A percentile compares a stretch with the other conserved stretches of the same genome.
Conservation (phyloP, 768 basidiomycete genomes). For the Gloeostereum incarnatum region DNA sequence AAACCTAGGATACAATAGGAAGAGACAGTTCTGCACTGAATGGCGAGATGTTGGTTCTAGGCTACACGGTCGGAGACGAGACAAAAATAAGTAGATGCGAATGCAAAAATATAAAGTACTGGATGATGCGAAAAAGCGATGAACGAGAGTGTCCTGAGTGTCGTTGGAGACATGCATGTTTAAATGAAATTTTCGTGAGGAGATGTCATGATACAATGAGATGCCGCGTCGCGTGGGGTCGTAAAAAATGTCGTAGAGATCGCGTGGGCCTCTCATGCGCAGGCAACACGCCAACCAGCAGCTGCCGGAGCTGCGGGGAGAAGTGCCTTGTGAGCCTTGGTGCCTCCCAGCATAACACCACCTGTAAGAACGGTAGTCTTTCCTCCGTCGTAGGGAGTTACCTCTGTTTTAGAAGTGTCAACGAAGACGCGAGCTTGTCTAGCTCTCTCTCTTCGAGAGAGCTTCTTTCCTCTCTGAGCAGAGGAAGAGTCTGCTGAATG, state of each 20-base stretch:
- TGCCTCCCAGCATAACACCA: slow-evolving; percentile 78
- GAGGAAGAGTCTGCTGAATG: slow-evolving; percentile 44
- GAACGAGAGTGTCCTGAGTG: slow-evolving; percentile 1
- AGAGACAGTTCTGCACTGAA: too few relatives aligned
- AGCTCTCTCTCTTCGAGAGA: slow-evolving; percentile 61
- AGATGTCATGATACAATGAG: slow-evolving; percentile 9
- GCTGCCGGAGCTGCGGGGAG: slow-evolving; percentile 13
- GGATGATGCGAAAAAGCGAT: too few relatives aligned
- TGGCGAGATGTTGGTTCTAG: too few relatives aligned
- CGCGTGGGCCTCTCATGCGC: slow-evolving; percentile 24
- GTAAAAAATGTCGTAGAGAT: background rate
- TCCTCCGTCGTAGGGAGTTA: slow-evolving; percentile 81
- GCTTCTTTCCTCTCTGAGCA: slow-evolving; percentile 25
- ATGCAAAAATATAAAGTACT: too few relatives aligned
- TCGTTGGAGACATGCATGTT: slow-evolving; percentile 2
- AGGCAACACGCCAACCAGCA: slow-evolving; percentile 49
- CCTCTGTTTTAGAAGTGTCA: slow-evolving; percentile 66
- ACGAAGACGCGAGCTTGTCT: slow-evolving; percentile 65
- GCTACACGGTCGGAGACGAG: too few relatives aligned
- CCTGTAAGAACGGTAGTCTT: slow-evolving; percentile 85
- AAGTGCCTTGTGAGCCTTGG: slow-evolving; percentile 25
- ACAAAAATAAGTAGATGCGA: too few relatives aligned
- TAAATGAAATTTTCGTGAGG: slow-evolving; percentile 7
- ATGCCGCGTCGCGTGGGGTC: slow-evolving; percentile 7
- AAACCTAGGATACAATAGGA: too few relatives aligned